Evolutionary conservation across 148 eudicot species (phyloP).

Genomic region (Arctostaphylos glauca): DNA sequence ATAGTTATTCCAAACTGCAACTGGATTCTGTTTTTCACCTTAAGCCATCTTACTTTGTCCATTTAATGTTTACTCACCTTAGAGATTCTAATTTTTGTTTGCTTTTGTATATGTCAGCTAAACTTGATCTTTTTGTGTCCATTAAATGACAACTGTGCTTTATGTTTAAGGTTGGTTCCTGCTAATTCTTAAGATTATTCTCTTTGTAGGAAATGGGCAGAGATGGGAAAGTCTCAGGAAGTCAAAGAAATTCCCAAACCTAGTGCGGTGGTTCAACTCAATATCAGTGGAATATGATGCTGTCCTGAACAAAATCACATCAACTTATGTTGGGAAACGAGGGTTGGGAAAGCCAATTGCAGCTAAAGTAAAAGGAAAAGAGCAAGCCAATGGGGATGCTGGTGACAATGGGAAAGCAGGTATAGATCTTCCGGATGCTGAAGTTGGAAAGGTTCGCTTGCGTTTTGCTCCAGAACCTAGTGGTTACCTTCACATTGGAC

Average conservation of each 20-base stretch:
- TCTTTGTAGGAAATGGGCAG: slow-evolving; percentile 57
- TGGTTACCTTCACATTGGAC: slow-evolving; percentile 97
- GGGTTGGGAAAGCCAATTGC: slow-evolving; percentile 50
- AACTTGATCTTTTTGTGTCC: neutral
- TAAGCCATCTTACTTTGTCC: neutral
- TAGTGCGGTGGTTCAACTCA: slow-evolving; percentile 80
- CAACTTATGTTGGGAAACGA: slow-evolving; percentile 48
- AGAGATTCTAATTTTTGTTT: too few relatives aligned
- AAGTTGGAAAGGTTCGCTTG: slow-evolving; percentile 74
- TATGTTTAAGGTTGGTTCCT: neutral
- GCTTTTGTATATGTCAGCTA: too few relatives aligned
- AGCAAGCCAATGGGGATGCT: slow-evolving; percentile 38
- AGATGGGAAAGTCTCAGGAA: slow-evolving; percentile 95
- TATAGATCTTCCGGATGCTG: slow-evolving; percentile 85
- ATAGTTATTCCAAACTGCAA: neutral
- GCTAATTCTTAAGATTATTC: neutral
- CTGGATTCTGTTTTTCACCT: neutral
- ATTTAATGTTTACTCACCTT: neutral
- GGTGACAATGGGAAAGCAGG: slow-evolving; percentile 43
- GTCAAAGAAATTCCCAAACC: slow-evolving; percentile 81
- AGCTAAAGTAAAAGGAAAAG: slow-evolving; percentile 50
- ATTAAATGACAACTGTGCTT: neutral
- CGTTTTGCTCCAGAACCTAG: slow-evolving; percentile 99
- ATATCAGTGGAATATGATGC: slow-evolving; percentile 52
- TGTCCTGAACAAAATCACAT: slow-evolving; percentile 40